phyloP scores from a whole-genome alignment of 2,329 filamentous ascomycete genomes.

The Aspergillus terreus region DNA sequence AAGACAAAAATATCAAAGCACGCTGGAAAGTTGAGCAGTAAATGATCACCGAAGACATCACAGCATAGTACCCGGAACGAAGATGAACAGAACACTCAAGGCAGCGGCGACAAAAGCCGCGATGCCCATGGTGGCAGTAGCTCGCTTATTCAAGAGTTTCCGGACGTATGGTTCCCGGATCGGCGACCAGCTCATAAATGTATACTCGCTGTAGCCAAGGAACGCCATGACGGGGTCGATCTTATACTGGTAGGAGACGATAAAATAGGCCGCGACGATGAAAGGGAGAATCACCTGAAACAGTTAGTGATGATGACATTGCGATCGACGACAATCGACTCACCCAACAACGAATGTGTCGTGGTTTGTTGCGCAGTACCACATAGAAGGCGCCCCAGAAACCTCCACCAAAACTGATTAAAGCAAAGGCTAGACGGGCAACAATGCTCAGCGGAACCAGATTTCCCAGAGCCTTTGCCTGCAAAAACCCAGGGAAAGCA shows the following conservation, averaged over 20 bases:
- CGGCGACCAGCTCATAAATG: conserved; percentile 83
- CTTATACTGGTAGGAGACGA: conserved; percentile 91
- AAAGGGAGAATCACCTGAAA: conserved; percentile 77
- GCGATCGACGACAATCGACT: conserved; percentile 31
- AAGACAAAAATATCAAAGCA: background rate
- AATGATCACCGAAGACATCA: conserved; percentile 16
- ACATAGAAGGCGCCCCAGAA: conserved; percentile 94
- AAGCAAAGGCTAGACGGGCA: conserved; percentile 76
- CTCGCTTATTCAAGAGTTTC: conserved; percentile 76
- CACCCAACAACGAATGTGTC: conserved; percentile 79
- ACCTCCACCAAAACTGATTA: conserved; percentile 81
- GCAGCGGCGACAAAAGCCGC: conserved; percentile 74
- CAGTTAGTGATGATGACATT: conserved; percentile 17
- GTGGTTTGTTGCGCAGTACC: conserved; percentile 79
- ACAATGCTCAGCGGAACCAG: conserved; percentile 88
- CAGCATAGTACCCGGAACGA: conserved; percentile 73
- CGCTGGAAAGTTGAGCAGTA: background rate
- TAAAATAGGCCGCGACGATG: conserved; percentile 81
- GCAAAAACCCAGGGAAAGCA: conserved; percentile 94
- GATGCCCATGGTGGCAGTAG: conserved; percentile 73
- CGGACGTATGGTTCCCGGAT: conserved; percentile 90
- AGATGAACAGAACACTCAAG: conserved; percentile 86
- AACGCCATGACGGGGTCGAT: conserved; percentile 89
- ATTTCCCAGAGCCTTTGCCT: conserved; percentile 93
- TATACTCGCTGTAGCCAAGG: conserved; percentile 91